Conservation (phyloP, 208 protist genomes). For the Leishmania lainsoni region DNA sequence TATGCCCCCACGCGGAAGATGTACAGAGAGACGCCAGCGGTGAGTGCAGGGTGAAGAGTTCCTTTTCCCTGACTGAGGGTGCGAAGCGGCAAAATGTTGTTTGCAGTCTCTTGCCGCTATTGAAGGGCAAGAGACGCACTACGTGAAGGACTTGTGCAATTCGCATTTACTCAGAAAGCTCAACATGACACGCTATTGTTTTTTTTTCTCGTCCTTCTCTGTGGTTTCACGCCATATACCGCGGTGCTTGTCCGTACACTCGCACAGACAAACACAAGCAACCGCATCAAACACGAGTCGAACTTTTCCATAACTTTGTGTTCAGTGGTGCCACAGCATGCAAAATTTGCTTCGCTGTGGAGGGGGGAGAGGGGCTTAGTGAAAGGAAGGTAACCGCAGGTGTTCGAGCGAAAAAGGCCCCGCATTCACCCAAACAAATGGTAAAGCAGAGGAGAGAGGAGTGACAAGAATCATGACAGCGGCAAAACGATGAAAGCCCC, state of each 20-base stretch:
- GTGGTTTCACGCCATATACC: not conserved
- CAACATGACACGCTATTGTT: not conserved
- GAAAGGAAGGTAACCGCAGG: not conserved
- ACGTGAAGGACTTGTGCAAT: not conserved
- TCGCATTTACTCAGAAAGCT: not conserved
- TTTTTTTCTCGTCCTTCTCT: not conserved
- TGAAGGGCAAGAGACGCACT: not conserved
- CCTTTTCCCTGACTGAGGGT: not conserved
- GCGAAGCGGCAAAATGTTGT: not conserved
- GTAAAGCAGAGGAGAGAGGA: not conserved
- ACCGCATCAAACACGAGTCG: not conserved
- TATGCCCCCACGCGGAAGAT: not conserved
- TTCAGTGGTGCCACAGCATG: not conserved
- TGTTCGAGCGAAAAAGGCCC: not conserved
- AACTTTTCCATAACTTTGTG: not conserved
- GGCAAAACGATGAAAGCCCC: not conserved
- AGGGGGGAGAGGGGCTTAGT: not conserved
- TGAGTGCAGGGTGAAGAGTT: not conserved
- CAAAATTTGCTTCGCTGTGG: not conserved
- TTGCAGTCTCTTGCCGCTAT: not conserved
- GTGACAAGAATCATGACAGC: not conserved
- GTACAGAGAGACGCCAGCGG: not conserved
- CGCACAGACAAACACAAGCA: not conserved
- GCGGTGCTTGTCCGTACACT: not conserved
- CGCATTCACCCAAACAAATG: not conserved